These are phyloP conservation scores for Pseudonitzschia multistriata DNA, from an alignment of 108 stramenopile species.

Conservation along the genomic window DNA sequence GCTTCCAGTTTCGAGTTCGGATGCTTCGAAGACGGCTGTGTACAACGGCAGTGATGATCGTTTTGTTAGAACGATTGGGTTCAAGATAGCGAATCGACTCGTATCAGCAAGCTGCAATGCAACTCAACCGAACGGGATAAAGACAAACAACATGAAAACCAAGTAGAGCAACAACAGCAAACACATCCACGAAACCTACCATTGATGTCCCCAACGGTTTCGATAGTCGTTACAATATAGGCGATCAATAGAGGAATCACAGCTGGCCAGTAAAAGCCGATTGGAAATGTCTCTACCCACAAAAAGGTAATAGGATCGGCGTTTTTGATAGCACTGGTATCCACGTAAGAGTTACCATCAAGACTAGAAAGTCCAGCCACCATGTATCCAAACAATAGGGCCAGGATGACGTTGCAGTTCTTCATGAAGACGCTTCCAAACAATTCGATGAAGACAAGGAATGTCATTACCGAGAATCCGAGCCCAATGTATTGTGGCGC, in stretches of 20 bases:
- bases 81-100: no score
- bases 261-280: slow-evolving; percentile 42
- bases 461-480: slow-evolving; percentile 46
- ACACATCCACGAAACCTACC: slow-evolving; percentile 14
- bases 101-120: no score
- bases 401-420: slow-evolving; percentile 32
- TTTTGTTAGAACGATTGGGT: no score
- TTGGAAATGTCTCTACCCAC: slow-evolving; percentile 51
- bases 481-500: slow-evolving; percentile 62
- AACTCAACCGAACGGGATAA: no score
- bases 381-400: slow-evolving; percentile 35
- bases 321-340: slow-evolving; percentile 27
- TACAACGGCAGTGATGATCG: neutral
- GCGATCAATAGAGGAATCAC: slow-evolving; percentile 46
- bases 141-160: no score
- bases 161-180: neutral
- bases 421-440: slow-evolving; percentile 36
- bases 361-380: slow-evolving; percentile 26
- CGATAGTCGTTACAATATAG: slow-evolving; percentile 47
- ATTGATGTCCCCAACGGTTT: slow-evolving; percentile 54
- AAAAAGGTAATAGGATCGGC: slow-evolving; percentile 42
- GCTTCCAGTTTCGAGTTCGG: slow-evolving; percentile 29
- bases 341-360: slow-evolving; percentile 27
- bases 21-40: slow-evolving; percentile 25
- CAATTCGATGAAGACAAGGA: slow-evolving; percentile 51